Percentiles rank a stretch among this genome's conserved stretches.
Evolutionary conservation across 1,139 yeast genomes (phyloP).

Genomic region (Arxiozyma bovina): DNA sequence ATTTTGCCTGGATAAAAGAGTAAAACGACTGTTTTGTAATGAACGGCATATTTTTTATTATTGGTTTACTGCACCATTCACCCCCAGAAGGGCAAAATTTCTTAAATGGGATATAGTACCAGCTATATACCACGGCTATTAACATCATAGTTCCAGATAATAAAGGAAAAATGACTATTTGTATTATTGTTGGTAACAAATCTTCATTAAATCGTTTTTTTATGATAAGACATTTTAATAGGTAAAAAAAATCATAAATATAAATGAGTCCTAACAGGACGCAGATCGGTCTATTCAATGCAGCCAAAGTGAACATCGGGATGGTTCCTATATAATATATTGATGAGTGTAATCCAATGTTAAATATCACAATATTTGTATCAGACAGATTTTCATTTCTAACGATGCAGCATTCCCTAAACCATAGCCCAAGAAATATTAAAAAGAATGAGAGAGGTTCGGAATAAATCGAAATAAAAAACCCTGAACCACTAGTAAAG

Average conservation of each 20-base stretch:
- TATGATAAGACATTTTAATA: constrained; percentile 11
- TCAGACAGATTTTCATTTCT: background rate
- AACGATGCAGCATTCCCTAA: constrained; percentile 35
- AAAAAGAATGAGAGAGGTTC: constrained; percentile 68
- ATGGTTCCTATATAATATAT: constrained; percentile 43
- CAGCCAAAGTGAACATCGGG: constrained; percentile 46
- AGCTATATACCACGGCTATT: constrained; percentile 38
- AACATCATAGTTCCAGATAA: constrained; percentile 51
- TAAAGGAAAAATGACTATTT: constrained; percentile 30
- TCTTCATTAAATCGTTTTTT: constrained; percentile 13
- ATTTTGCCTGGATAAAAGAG: constrained; percentile 64
- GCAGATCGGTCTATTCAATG: constrained; percentile 67
- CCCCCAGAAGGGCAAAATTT: constrained; percentile 63
- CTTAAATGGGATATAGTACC: constrained; percentile 43
- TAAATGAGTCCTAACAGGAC: constrained; percentile 62
- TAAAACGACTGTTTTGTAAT: constrained; percentile 44
- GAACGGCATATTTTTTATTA: constrained; percentile 4
- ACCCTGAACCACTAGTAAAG: constrained; percentile 73
- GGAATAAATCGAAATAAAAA: constrained; percentile 64
- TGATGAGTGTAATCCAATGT: background rate
- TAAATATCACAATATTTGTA: background rate
- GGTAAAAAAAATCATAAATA: constrained; percentile 44
- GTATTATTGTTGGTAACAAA: background rate
- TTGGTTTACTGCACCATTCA: constrained; percentile 56
- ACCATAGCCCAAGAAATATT: constrained; percentile 49